Percentiles rank a stretch among this genome's conserved stretches.
Conservation (phyloP, 2,329 filamentous ascomycete species). For the Scedosporium dehoogii region DNA sequence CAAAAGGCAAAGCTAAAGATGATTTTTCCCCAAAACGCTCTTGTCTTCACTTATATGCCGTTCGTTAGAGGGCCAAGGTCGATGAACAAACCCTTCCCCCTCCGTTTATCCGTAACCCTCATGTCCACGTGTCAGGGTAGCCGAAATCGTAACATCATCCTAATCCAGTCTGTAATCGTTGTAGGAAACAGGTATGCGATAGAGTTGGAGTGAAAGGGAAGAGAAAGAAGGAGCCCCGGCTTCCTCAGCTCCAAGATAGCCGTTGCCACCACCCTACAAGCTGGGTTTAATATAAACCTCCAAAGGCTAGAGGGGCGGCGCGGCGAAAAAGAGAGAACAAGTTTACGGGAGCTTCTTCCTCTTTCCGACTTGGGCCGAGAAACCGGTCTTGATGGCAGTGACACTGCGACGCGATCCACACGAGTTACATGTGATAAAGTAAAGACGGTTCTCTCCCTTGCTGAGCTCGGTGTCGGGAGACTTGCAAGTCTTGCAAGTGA, state of each 20-base stretch:
- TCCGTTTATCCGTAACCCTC: not conserved
- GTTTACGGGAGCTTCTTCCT: conserved; percentile 79
- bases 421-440: conserved; percentile 93
- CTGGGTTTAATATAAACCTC: not conserved
- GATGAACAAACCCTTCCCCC: not conserved
- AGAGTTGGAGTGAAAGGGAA: not conserved
- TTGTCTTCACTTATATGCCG: not conserved
- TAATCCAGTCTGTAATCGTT: not conserved
- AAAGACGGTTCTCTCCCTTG: conserved; percentile 98
- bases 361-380: conserved; percentile 99
- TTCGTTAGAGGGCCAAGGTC: not conserved
- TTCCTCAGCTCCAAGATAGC: not conserved
- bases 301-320: not conserved
- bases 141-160: not conserved
- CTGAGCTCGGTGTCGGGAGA: conserved; percentile 90
- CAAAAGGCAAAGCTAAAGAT: not conserved
- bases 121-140: not conserved
- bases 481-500: conserved; percentile 97
- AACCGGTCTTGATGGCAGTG: conserved; percentile 99
- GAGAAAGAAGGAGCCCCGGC: not conserved
- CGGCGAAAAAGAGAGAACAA: conserved; percentile 6
- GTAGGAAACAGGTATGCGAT: not conserved
- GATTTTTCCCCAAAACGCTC: not conserved
- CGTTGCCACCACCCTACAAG: not conserved
- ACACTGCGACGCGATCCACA: conserved; percentile 78